Base-by-base conservation (phyloP, 352 stramenopile species). In the Globisporangium nodosum region DNA sequence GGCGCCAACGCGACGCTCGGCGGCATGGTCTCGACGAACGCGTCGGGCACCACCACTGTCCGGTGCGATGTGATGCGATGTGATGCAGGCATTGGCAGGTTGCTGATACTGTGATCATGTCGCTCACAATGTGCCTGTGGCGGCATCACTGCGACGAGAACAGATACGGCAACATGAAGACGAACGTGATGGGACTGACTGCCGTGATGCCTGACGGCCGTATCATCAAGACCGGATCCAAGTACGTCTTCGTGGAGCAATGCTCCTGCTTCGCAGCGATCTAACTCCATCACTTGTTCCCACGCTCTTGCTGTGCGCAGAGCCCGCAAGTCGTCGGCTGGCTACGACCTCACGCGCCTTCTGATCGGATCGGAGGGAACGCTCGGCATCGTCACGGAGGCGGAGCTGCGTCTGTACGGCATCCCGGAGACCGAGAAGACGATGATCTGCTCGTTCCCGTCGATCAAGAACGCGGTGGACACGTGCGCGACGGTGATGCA, bases 101-200 rank as follows among this genome's bases (percentile, higher is more conserved):
- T 54, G 31, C 6, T 39, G 21, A 13, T 27, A 18, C 49, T 37
- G 33, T 11, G 1, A 46, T 9, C 15, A 11, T 60, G 31, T 43
- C 13, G 20, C 35, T 54, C 21, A 42, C 35, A 15, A 3, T 46
- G 33, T 9, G 30, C 16, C 35, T 57, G 21, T 9, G 27, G 8
- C 35, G 35, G 12, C 12, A 9, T 12, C 35, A 15, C 4, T 53
- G 54, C 15, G 20, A 30, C 48, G 54, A 11, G 18, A 24, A 47
- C 47, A 87, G 85, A 8, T 98, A 98, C 60, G 96, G 96, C 47
- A 98, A 97, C 61, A 99, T 99, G 96, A 89, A 96, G 66, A 94
- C 97, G 16, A 98, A 98, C 60, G 92, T 99, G 16, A 78, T 99
- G 63, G 79, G 64, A 21, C 62, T 99, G 5, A 97, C 91, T 56